Evolutionary conservation across 108 stramenopile genomes (phyloP), one percentile per base, ranked within the genome.

Genomic region (Phaeodactylum tricornutum): DNA sequence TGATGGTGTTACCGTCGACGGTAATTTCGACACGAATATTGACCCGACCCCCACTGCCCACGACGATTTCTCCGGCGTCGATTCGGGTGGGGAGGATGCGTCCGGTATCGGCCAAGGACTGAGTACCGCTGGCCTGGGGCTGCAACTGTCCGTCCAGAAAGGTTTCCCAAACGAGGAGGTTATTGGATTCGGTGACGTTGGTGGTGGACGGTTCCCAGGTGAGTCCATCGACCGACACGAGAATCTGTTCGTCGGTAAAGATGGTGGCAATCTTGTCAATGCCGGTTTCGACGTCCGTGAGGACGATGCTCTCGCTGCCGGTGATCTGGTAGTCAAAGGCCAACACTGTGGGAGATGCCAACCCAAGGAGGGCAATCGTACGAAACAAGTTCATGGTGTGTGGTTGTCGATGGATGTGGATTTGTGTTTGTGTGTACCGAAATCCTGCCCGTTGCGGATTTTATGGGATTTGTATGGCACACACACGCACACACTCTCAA

Each of bases 211-310:
- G 35, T 29, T 39, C 37, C 64, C 64, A 65, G 16, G 50, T 50
- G 9, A 65, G 9, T 4, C 64, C 64, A 22, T 43, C 44, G 9
- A 50, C 43, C 5, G 48, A 26, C 11, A 65, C 64, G 4, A 25
- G 16, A 1, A 40, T 35, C 2, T 22, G 30, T 1, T 65, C 50
- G 33, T 53, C 34, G 12, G 29, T 50, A 22, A 65, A 65, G 29
- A 65, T 61, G 6, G 64, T 65, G 12, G 22, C 34, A 19, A 65
- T 16, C 4, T 12, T 35, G 22, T 32, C 17, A 23, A 65, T 65
- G 28, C 26, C 28, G 19, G 64, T 65, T 16, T 35, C 30, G n/a
- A 43, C 50, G 32, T 65, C 64, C 6, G 43, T 56, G 8, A 65
- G 44, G 21, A 33, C 31, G 25, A 57, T 40, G n/a, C n/a, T n/a